phyloP scores from a whole-genome alignment of 495 filamentous ascomycete species.

The Chaetomium fimeti region DNA sequence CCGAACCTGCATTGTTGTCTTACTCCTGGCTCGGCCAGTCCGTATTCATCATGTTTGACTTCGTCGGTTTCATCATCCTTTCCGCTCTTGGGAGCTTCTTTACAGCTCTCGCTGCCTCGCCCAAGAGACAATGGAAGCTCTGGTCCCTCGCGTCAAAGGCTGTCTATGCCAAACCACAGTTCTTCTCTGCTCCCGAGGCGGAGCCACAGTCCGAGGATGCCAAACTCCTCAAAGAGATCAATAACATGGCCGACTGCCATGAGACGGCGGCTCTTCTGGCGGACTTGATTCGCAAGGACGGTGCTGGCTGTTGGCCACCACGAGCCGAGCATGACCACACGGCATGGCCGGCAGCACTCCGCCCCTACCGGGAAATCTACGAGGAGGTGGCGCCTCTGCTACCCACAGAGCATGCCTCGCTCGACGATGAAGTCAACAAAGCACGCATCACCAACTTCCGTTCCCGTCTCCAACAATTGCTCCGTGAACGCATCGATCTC shows the following conservation, averaged over 20 bases:
- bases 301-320: constrained; percentile 42
- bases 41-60: constrained; percentile 4
- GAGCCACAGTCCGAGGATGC: too few species aligned
- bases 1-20: neutral
- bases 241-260: constrained; percentile 24
- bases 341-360: constrained; percentile 32
- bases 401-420: constrained; percentile 24
- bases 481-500: constrained; percentile 31
- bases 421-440: constrained; percentile 30
- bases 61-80: constrained; percentile 11
- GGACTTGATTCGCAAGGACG: constrained; percentile 36
- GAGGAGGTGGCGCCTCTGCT: constrained; percentile 35
- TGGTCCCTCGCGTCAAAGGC: too few species aligned
- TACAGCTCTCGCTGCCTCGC: neutral
- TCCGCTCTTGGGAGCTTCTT: constrained; percentile 14
- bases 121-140: too few species aligned
- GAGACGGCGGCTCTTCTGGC: constrained; percentile 25
- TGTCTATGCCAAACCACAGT: too few species aligned
- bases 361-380: constrained; percentile 41
- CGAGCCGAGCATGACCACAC: constrained; percentile 27
- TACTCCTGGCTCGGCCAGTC: neutral
- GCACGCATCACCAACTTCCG: constrained; percentile 19
- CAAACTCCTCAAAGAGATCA: constrained; percentile 11
- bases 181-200: too few species aligned
- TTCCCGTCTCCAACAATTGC: constrained; percentile 20